phyloP scores from a whole-genome alignment of 1,284 basidiomycete species.

The Leccinum griseonigrum region DNA sequence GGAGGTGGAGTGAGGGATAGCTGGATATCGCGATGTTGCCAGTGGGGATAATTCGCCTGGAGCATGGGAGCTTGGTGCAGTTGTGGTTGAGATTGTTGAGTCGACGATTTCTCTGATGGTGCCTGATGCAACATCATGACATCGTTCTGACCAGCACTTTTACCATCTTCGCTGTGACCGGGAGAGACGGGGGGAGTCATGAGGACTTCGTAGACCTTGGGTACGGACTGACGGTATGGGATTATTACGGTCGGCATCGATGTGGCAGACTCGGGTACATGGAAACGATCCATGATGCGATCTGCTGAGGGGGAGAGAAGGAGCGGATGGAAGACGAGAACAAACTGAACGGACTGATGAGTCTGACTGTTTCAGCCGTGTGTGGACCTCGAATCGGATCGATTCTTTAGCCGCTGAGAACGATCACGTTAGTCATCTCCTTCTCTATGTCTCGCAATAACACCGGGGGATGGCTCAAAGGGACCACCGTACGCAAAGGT shows the following conservation, averaged over 20 bases:
- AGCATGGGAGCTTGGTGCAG: slow-evolving; percentile 5
- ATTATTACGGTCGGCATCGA: slow-evolving; percentile 15
- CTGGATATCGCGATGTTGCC: slow-evolving; percentile 16
- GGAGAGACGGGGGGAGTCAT: slow-evolving; percentile 63
- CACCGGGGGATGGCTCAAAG: slow-evolving; percentile 59
- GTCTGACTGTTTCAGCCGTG: background rate
- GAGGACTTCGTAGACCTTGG: slow-evolving; percentile 40
- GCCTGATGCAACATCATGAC: slow-evolving; percentile 33
- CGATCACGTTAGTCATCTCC: slow-evolving; percentile 1
- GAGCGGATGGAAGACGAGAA: background rate
- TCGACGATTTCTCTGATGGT: slow-evolving; percentile 19
- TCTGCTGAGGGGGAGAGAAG: background rate
- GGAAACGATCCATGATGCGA: slow-evolving; percentile 25
- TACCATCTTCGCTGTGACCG: slow-evolving; percentile 37
- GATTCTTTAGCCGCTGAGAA: slow-evolving; percentile 4
- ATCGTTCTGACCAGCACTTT: slow-evolving; percentile 20
- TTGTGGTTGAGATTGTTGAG: slow-evolving; percentile 10
- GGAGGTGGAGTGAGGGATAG: slow-evolving; percentile 32
- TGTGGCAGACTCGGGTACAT: slow-evolving; percentile 17
- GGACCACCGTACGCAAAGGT: slow-evolving; percentile 69
- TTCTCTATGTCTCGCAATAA: slow-evolving; percentile 28
- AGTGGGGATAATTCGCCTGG: slow-evolving; percentile 11
- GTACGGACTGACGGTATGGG: slow-evolving; percentile 18
- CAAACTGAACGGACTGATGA: slow-evolving; percentile 5
- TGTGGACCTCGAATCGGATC: background rate